Evolutionary conservation across 352 stramenopile species (phyloP).

Genomic region (Globisporangium solare): DNA sequence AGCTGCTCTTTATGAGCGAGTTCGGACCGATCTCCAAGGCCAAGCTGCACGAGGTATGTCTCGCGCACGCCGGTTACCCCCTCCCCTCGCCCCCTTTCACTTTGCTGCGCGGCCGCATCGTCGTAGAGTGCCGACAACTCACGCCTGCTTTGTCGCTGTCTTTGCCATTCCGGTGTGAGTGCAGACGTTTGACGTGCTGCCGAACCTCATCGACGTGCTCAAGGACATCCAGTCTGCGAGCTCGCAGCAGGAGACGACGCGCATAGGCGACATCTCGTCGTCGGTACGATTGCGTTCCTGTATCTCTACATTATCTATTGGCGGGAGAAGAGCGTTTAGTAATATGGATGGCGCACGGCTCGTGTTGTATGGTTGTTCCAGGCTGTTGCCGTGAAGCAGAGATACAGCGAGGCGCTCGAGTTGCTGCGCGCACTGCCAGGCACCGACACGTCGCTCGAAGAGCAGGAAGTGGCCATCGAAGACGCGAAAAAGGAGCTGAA

Average conservation of each 20-base stretch:
- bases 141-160: background rate
- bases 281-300: slow-evolving; percentile 21
- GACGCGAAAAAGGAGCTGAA: slow-evolving; percentile 68
- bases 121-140: background rate
- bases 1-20: slow-evolving; percentile 30
- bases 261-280: slow-evolving; percentile 75
- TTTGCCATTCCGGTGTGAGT: background rate
- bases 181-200: slow-evolving; percentile 77
- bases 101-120: background rate
- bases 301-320: too few species aligned
- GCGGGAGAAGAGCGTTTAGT: too few species aligned
- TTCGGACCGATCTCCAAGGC: slow-evolving; percentile 56
- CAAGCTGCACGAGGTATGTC: slow-evolving; percentile 58
- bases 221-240: slow-evolving; percentile 79
- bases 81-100: background rate
- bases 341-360: background rate
- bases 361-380: slow-evolving; percentile 13
- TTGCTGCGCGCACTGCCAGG: slow-evolving; percentile 66
- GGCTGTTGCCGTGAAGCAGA: slow-evolving; percentile 72
- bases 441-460: slow-evolving; percentile 71
- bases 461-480: slow-evolving; percentile 69
- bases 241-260: slow-evolving; percentile 69
- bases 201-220: slow-evolving; percentile 79
- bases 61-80: background rate
- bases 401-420: slow-evolving; percentile 65